Base-by-base conservation (phyloP, 495 filamentous ascomycete species). In the Niebla homalea region DNA sequence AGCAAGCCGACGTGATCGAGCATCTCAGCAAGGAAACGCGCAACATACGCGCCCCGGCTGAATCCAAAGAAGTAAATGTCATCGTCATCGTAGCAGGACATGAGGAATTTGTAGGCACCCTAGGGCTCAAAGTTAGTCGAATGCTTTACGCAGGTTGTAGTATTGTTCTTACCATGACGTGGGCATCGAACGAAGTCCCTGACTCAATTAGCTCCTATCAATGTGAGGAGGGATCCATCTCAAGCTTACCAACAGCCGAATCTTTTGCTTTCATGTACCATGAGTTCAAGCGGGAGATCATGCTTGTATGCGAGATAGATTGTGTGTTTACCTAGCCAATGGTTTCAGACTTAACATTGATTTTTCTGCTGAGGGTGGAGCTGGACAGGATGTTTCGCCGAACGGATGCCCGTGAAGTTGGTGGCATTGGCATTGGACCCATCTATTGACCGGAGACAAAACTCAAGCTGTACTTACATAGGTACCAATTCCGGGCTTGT, bases 11-110 rank as follows among this genome's bases (percentile, higher is more conserved):
- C 78, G 50, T 85, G 81, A 57, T 89, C 83, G 12, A 94, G 70
- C 87, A 93, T 92, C 58, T 90, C 85, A 1, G 86, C 83, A 4
- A 93, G 70, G 59, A 90, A 92, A 12, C 86, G 79, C 5, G 87
- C 87, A 20, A 86, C 87, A 61, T 92, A 94, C n/a, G 86, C 78
- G 11, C 87, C 87, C 19, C 87, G 78, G 36, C 80, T 85, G 70
- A 93, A 94, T 14, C 87, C 87, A 43, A 92, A 90, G 57, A 92
- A 77, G 46, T 69, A 79, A 47, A 92, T 88, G 59, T 89, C 80
- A 54, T 92, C 85, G 5, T 85, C 87, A 14, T 71, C 68, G 60
- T 93, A 93, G 64, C 87, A 88, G 29, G 83, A 78, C 87, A 93
- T 93, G 32, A 90, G 68, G 64, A 93, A 92, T 52, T 84, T 85